Evolutionary conservation across 306 rosid genomes (phyloP).

Genomic region (Vigna hirtella): DNA sequence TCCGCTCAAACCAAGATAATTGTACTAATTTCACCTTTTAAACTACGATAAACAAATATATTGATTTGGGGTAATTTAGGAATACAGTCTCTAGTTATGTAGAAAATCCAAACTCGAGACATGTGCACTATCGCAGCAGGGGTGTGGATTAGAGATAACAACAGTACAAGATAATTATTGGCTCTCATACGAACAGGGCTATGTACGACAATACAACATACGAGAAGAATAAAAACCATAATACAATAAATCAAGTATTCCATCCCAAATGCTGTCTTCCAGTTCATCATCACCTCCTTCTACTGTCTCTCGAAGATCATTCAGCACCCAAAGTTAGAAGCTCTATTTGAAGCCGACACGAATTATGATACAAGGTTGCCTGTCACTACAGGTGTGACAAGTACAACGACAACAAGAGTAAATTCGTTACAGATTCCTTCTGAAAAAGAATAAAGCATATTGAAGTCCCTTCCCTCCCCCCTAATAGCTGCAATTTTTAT

Average conservation of each 20-base stretch:
- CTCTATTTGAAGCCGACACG: neutral
- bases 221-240: neutral
- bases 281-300: constrained; percentile 19
- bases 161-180: neutral
- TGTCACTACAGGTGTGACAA: neutral
- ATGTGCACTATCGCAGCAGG: neutral
- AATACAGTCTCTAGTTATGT: too few relatives aligned
- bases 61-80: too few relatives aligned
- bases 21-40: too few relatives aligned
- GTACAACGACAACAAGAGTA: neutral
- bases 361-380: neutral
- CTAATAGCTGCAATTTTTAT: neutral
- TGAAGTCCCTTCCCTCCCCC: neutral
- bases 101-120: too few relatives aligned
- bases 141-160: neutral
- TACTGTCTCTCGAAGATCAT: constrained; percentile 31
- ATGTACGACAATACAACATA: constrained; percentile 24
- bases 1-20: too few relatives aligned
- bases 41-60: too few relatives aligned
- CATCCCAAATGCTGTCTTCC: constrained; percentile 21
- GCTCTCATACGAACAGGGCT: constrained; percentile 6
- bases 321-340: constrained; percentile 36
- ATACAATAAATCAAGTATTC: neutral
- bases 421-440: neutral
- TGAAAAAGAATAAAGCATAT: neutral